Evolutionary conservation across 768 basidiomycete genomes (phyloP), one percentile per base, ranked within the genome.

Genomic region (Phylloporus rhodoxanthus): DNA sequence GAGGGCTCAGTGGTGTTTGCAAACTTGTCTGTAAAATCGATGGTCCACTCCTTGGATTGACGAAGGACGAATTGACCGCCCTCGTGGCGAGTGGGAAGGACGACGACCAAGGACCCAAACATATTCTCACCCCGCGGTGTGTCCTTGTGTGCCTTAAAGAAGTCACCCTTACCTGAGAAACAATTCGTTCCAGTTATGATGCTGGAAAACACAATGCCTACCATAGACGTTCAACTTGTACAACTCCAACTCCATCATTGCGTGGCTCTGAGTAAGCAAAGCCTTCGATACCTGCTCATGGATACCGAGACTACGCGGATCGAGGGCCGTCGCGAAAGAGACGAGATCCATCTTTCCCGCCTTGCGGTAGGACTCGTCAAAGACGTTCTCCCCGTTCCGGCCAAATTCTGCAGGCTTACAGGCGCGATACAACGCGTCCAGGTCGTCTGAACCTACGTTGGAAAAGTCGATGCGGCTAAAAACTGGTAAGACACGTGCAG

Each of bases 121-220:
- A 79, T 78, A 20, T 55, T 57, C 6, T 66, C 63, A 8, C 65
- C 57, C 6, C 72, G 70, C 5, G 74, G 74, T 0, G 78, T 76
- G 51, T 79, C 79, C 37, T 72, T 67, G 53, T 78, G 78, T 1
- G 72, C 32, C 54, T 76, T 77, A 68, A 79, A 80, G 57, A 76
- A 78, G 1, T 70, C 70, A 9, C 65, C 76, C 21, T 19, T 50
- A 5, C 42, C 42, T 51, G 1, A 23, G 15, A 37, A 9, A 29
- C 14, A 2, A 21, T 38, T n/a, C 2, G 8, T 13, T 6, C 25
- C 10, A 5, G 20, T 49, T 14, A 32, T 8, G 17, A 17, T 13
- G 17, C 28, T 15, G 8, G 10, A 11, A 5, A 2, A n/a, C 8
- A 50, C 36, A 42, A 15, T 19, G 9, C 29, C 48, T 8, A 75